These are phyloP conservation scores for Colletotrichum sp. DNA, from an alignment of 2,329 filamentous ascomycete species.

Conservation along the genomic window DNA sequence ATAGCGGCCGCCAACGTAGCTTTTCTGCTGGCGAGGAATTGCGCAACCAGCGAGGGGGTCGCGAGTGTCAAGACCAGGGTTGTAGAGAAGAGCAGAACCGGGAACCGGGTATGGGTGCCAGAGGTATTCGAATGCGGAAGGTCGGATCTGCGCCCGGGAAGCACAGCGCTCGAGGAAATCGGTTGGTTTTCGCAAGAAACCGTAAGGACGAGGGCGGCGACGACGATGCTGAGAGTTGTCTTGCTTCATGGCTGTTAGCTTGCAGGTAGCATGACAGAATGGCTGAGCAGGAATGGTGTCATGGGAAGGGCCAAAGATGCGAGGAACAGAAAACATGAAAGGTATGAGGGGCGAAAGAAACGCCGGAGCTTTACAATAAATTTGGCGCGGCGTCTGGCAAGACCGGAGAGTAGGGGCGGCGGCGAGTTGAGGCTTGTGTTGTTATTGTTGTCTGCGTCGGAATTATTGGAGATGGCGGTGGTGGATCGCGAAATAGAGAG, in stretches of 20 bases:
- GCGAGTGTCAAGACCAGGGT: background rate
- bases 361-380: slow-evolving; percentile 3
- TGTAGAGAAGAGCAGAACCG: background rate
- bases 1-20: background rate
- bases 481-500: background rate
- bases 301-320: background rate
- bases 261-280: background rate
- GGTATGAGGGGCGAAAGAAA: background rate
- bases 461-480: background rate
- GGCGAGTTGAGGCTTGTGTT: background rate
- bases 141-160: background rate
- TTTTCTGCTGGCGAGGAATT: background rate
- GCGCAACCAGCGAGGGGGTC: background rate
- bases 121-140: background rate
- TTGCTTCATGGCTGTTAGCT: slow-evolving; percentile 1
- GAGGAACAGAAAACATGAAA: background rate
- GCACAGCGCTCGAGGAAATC: background rate
- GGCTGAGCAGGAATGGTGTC: background rate
- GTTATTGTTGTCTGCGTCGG: background rate
- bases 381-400: background rate
- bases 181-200: background rate
- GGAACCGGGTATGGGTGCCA: background rate
- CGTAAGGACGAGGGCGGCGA: background rate
- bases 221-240: background rate
- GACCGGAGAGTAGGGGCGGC: background rate